A percentile compares a stretch with the other conserved stretches of the same genome.
These are phyloP conservation scores for Cucumis hystrix DNA, from an alignment of 306 rosid genomes.

Conservation along the genomic window DNA sequence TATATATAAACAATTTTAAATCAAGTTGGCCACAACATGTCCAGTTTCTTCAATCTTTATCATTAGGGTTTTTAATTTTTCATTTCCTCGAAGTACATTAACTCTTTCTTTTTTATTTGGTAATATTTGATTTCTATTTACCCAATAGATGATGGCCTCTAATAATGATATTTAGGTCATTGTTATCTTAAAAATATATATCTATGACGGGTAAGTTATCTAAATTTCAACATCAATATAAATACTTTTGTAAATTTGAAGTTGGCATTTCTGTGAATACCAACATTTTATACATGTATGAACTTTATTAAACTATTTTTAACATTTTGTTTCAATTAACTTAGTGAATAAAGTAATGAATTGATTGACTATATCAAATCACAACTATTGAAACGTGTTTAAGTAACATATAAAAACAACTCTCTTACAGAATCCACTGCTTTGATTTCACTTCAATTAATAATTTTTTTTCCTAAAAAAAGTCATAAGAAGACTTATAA, in stretches of 20 bases:
- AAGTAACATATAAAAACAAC: not conserved
- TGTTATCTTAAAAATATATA: too few relatives aligned
- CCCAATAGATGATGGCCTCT: too few relatives aligned
- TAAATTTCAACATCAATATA: too few relatives aligned
- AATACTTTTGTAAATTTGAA: too few relatives aligned
- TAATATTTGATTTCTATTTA: too few relatives aligned
- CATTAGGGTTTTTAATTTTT: too few relatives aligned
- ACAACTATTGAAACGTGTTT: not conserved
- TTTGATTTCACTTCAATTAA: not conserved
- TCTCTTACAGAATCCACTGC: not conserved
- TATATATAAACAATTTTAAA: not conserved
- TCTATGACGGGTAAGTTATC: too few relatives aligned
- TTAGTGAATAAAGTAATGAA: not conserved
- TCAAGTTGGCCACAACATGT: not conserved
- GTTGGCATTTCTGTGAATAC: too few relatives aligned
- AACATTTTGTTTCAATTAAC: not conserved
- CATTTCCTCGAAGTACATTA: too few relatives aligned
- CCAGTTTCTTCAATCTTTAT: not conserved
- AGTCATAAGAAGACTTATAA: not conserved
- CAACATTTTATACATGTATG: too few relatives aligned
- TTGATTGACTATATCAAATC: not conserved
- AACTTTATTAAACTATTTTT: not conserved
- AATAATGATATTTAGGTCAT: too few relatives aligned
- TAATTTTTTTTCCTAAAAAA: not conserved
- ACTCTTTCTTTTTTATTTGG: too few relatives aligned